phyloP scores from a whole-genome alignment of 805 yeast genomes.

The Debaryomyces maramus region DNA sequence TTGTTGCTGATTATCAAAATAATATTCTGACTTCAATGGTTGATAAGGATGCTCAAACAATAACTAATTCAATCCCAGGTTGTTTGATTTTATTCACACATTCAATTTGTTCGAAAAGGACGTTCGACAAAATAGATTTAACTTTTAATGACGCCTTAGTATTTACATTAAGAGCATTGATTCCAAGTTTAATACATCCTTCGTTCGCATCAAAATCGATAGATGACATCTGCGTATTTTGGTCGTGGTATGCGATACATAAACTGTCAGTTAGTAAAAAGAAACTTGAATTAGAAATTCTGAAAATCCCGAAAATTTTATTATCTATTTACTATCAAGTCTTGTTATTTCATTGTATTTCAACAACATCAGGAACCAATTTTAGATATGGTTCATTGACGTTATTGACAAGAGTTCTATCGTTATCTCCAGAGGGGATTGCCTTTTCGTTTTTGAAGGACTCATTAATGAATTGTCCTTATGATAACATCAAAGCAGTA shows the following conservation, averaged over 20 bases:
- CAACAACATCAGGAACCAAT: constrained; percentile 23
- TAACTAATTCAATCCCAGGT: constrained; percentile 34
- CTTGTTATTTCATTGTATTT: constrained; percentile 23
- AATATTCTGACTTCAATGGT: constrained; percentile 28
- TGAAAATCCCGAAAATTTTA: constrained; percentile 29
- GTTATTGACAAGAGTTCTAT: constrained; percentile 61
- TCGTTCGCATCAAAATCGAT: constrained; percentile 20
- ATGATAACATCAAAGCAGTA: constrained; percentile 57
- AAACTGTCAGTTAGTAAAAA: constrained; percentile 13
- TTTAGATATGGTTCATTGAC: constrained; percentile 52
- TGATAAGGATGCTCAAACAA: constrained; percentile 22
- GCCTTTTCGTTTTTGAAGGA: constrained; percentile 64
- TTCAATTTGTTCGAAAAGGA: constrained; percentile 15
- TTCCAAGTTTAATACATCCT: constrained; percentile 37
- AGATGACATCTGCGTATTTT: constrained; percentile 32
- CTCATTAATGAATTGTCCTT: constrained; percentile 66
- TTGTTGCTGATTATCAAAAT: constrained; percentile 44
- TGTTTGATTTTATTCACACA: constrained; percentile 19
- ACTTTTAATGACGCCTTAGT: constrained; percentile 23
- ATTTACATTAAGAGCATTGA: constrained; percentile 26
- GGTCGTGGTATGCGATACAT: constrained; percentile 41
- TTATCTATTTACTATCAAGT: constrained; percentile 32
- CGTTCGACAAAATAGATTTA: constrained; percentile 14
- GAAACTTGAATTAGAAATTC: constrained; percentile 28
- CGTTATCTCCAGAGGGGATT: constrained; percentile 54